Conservation (phyloP, 2,329 filamentous ascomycete genomes). For the Aspergillus oerlinghausenensis region DNA sequence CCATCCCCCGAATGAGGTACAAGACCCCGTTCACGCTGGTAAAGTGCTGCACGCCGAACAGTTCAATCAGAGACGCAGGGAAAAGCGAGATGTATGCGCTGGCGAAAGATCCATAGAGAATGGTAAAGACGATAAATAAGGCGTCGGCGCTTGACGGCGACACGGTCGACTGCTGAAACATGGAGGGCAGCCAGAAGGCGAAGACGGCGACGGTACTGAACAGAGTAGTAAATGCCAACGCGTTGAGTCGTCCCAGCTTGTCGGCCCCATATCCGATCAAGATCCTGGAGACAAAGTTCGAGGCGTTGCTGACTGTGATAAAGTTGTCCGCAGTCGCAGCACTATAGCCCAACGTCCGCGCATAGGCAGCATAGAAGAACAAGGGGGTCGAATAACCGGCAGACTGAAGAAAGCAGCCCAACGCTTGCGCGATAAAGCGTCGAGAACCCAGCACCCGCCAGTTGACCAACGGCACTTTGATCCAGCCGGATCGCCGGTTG, state of each 20-base stretch:
- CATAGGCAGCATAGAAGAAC: conserved; percentile 38
- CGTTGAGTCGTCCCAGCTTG: conserved; percentile 23
- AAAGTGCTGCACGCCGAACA: conserved; percentile 36
- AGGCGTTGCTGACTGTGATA: conserved; percentile 38
- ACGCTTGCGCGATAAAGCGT: conserved; percentile 34
- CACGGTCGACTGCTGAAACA: background rate
- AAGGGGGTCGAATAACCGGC: conserved; percentile 38
- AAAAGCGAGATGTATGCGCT: conserved; percentile 40
- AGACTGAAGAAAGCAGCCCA: conserved; percentile 33
- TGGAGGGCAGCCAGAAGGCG: conserved; percentile 22
- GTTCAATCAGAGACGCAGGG: conserved; percentile 33
- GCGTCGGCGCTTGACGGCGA: conserved; percentile 13
- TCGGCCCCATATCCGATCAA: conserved; percentile 33
- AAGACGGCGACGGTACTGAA: conserved; percentile 25
- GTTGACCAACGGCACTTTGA: conserved; percentile 30
- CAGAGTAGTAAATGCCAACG: conserved; percentile 29
- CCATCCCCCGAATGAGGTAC: conserved; percentile 37
- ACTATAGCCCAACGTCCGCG: conserved; percentile 35
- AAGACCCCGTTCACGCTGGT: conserved; percentile 36
- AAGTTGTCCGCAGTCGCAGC: conserved; percentile 34
- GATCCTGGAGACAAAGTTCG: conserved; percentile 37
- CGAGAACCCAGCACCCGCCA: conserved; percentile 30
- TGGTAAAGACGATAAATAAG: conserved; percentile 31
- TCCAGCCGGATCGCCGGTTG: conserved; percentile 1
- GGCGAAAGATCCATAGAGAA: conserved; percentile 36